Evolutionary conservation across 2,329 filamentous ascomycete species (phyloP).

Genomic region (Cephalotrichum gorgonifer): DNA sequence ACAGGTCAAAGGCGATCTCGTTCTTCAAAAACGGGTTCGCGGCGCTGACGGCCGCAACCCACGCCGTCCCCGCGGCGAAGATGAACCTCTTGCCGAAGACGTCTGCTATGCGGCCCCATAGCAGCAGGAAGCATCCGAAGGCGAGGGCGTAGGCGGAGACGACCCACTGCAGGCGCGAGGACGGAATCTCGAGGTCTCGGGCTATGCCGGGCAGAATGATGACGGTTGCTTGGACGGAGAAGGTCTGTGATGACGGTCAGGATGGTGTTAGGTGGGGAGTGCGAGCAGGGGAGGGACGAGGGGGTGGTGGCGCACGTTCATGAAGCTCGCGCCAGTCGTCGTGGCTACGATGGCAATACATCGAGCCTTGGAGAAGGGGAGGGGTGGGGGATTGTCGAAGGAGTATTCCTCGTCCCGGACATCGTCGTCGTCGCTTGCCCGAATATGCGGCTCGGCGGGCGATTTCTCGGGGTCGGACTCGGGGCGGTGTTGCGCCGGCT

Average conservation of each 20-base stretch:
- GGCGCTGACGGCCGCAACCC: constrained; percentile 48
- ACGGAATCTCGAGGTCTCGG: constrained; percentile 42
- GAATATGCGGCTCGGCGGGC: background rate
- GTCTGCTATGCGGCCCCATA: constrained; percentile 59
- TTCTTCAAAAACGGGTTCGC: constrained; percentile 54
- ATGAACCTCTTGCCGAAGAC: constrained; percentile 56
- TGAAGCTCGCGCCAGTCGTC: constrained; percentile 43
- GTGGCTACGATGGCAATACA: constrained; percentile 45
- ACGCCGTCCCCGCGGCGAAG: constrained; percentile 53
- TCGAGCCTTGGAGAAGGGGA: constrained; percentile 36
- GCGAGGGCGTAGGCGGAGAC: constrained; percentile 55
- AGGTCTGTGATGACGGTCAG: constrained; percentile 26
- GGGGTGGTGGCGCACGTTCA: constrained; percentile 30
- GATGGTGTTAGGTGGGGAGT: background rate
- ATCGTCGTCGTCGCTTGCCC: background rate
- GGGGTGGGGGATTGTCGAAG: background rate
- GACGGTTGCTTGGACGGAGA: constrained; percentile 48
- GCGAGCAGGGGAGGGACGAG: background rate
- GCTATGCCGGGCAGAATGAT: constrained; percentile 56
- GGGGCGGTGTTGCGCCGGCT: background rate
- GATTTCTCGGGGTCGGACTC: background rate
- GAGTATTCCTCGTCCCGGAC: background rate
- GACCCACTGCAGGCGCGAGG: constrained; percentile 53
- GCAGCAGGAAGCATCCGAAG: constrained; percentile 57
- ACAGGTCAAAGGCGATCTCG: constrained; percentile 58